Conservation (phyloP, 2,329 filamentous ascomycete species). For the Gaeumannomyces tritici region DNA sequence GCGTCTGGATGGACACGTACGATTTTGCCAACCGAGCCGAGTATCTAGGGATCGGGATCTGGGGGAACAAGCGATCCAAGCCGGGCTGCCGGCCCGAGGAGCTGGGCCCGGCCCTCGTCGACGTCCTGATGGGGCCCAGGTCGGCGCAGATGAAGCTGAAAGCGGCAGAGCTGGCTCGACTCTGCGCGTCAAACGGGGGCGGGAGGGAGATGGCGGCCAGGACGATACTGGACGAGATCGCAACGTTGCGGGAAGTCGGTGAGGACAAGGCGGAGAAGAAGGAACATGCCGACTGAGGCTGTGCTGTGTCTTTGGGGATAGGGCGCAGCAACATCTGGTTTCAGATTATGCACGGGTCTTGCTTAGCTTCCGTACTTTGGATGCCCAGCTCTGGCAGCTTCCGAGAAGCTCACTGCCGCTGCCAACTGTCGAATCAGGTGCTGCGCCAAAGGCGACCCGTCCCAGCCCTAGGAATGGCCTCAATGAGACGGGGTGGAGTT, state of each 20-base stretch:
- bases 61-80: conserved; percentile 12
- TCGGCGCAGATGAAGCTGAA: conserved; percentile 1
- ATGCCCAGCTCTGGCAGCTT: no score
- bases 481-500: no score
- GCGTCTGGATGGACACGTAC: conserved; percentile 35
- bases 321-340: no score
- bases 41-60: conserved; percentile 29
- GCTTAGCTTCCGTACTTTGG: no score
- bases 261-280: background rate
- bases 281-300: no score
- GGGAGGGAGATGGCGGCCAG: conserved; percentile 6
- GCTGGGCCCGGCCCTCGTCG: conserved; percentile 9
- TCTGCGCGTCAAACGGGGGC: conserved; percentile 1
- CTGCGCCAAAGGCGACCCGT: no score
- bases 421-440: no score
- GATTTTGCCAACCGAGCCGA: conserved; percentile 35
- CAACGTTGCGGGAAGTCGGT: no score
- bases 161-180: conserved; percentile 1
- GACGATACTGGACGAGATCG: conserved; percentile 5
- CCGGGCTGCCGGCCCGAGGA: conserved; percentile 10
- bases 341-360: no score
- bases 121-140: conserved; percentile 5
- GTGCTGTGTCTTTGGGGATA: no score
- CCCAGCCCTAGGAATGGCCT: no score
- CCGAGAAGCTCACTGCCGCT: no score